Evolutionary conservation across 1,284 basidiomycete genomes (phyloP).

Genomic region (Cryptococcus neoformans): DNA sequence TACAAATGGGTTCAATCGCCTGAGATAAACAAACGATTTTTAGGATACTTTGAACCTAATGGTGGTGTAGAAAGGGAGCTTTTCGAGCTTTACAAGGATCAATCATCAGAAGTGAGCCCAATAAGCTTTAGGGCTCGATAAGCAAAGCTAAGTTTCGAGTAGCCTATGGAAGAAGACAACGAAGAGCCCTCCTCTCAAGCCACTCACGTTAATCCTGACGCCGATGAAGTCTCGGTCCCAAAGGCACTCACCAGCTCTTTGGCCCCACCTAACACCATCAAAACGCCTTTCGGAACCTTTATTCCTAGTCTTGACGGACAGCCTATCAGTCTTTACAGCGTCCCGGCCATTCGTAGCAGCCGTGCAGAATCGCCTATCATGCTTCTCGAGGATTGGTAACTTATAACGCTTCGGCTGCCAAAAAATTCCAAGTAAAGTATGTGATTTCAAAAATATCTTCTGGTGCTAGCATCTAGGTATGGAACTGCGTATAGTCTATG

Average conservation of each 20-base stretch:
- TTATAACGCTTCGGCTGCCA: too few relatives aligned
- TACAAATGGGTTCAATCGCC: not conserved
- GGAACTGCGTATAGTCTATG: too few relatives aligned
- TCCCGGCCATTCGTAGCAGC: not conserved
- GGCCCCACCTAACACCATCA: not conserved
- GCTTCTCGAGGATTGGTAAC: not conserved
- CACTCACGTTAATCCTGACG: too few relatives aligned
- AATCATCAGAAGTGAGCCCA: not conserved
- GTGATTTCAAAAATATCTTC: too few relatives aligned
- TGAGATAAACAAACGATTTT: conserved; percentile 3
- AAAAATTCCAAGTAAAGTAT: too few relatives aligned
- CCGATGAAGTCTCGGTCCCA: not conserved
- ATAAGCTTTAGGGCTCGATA: too few relatives aligned
- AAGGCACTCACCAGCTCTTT: not conserved
- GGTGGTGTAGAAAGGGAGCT: conserved; percentile 7
- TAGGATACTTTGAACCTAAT: conserved; percentile 9
- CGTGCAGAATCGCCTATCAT: not conserved
- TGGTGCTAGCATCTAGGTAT: too few relatives aligned
- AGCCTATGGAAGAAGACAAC: too few relatives aligned
- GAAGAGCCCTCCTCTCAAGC: too few relatives aligned
- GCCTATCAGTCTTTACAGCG: not conserved
- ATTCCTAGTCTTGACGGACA: not conserved
- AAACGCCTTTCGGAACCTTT: not conserved
- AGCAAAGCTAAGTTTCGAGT: too few relatives aligned
- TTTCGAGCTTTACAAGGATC: conserved; percentile 4